Evolutionary conservation across 1,284 basidiomycete genomes (phyloP).

Genomic region (Cutaneotrichosporon mucoides): DNA sequence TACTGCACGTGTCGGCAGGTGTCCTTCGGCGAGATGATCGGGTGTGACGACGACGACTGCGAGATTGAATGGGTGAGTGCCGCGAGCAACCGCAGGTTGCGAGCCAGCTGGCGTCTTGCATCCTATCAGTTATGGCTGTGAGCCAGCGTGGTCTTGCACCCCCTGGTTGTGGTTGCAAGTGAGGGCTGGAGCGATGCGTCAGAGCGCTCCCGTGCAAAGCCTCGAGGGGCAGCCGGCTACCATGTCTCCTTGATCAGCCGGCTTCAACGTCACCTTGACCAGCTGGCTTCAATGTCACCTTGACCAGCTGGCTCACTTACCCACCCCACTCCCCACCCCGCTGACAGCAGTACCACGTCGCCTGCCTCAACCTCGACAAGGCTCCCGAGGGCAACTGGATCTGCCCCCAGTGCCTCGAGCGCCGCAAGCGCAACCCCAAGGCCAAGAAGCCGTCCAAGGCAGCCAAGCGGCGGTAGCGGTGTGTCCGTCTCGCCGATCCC

Average conservation of each 20-base stretch:
- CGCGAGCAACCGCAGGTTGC: too few relatives aligned
- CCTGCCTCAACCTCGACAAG: constrained; percentile 67
- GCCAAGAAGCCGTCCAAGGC: constrained; percentile 24
- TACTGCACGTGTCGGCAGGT: constrained; percentile 87
- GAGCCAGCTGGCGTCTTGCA: background rate
- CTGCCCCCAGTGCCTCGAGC: constrained; percentile 58
- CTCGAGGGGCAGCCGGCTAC: too few relatives aligned
- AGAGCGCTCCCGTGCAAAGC: background rate
- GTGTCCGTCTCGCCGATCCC: background rate
- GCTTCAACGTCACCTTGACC: too few relatives aligned
- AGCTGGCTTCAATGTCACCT: too few relatives aligned
- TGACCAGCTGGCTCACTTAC: too few relatives aligned
- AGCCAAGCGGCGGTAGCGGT: constrained; percentile 9
- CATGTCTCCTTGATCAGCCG: too few relatives aligned
- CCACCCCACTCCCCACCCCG: background rate
- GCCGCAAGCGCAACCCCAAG: constrained; percentile 33
- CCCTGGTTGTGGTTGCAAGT: too few relatives aligned
- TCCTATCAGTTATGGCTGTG: background rate
- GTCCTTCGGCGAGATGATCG: constrained; percentile 87
- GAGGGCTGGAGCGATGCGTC: too few relatives aligned
- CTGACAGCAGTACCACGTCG: constrained; percentile 69
- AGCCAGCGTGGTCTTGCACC: too few relatives aligned
- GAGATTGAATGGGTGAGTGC: constrained; percentile 86
- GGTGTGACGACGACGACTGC: constrained; percentile 85
- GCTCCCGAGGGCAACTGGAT: constrained; percentile 76